Evolutionary conservation across 208 protist species (phyloP).

Genomic region (Acanthamoeba sp.): DNA sequence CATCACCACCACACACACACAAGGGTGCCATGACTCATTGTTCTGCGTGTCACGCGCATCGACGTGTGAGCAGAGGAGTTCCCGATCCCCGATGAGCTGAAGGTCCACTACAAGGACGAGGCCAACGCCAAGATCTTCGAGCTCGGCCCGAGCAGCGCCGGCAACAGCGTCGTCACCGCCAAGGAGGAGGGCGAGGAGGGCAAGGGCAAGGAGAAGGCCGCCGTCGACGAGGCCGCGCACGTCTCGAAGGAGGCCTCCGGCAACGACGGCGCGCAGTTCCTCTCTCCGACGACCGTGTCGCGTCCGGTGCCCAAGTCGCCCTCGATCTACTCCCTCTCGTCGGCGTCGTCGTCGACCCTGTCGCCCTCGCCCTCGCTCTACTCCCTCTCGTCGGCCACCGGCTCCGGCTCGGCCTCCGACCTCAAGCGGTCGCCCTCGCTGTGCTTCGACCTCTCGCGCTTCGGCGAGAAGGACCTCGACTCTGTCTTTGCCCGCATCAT

Average conservation of each 20-base stretch:
- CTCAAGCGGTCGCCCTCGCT: constrained; percentile 26
- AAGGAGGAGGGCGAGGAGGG: neutral
- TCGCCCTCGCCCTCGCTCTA: constrained; percentile 29
- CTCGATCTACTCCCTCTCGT: constrained; percentile 11
- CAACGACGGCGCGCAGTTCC: neutral
- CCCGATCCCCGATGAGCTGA: neutral
- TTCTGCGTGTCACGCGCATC: too few relatives aligned
- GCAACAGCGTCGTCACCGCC: neutral
- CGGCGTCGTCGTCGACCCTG: neutral
- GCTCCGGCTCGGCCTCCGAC: neutral
- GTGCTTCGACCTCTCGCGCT: constrained; percentile 28
- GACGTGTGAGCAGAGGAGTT: constrained; percentile 40
- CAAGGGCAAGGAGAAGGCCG: constrained; percentile 38
- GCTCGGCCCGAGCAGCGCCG: neutral
- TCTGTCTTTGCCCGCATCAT: neutral
- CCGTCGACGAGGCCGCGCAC: neutral
- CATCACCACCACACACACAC: too few relatives aligned
- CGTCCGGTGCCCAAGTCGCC: constrained; percentile 13
- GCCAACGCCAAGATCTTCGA: constrained; percentile 8
- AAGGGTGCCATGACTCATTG: too few relatives aligned
- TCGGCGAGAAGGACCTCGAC: constrained; percentile 43
- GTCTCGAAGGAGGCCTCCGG: neutral
- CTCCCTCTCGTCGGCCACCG: neutral
- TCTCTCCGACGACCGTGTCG: neutral
- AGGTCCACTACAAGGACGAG: constrained; percentile 5